These are phyloP conservation scores for Inga laurina DNA, from an alignment of 306 rosid species.

Conservation along the genomic window DNA sequence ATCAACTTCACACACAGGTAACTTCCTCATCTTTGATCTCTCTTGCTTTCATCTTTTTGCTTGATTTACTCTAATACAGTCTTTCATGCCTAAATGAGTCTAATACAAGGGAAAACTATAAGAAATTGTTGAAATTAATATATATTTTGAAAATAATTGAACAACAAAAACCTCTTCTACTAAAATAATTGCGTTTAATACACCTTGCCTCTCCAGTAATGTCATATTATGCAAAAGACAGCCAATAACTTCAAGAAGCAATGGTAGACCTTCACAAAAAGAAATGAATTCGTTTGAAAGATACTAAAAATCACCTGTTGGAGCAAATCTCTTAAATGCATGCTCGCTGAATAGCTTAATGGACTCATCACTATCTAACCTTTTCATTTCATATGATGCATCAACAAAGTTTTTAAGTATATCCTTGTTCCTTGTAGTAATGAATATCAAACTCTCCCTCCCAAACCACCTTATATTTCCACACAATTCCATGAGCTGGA, in stretches of 20 bases:
- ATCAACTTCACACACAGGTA: no score
- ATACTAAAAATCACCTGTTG: neutral
- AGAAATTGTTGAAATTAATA: no score
- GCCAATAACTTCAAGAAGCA: neutral
- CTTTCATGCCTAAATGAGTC: no score
- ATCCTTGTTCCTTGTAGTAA: neutral
- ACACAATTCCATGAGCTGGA: neutral
- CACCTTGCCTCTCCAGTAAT: neutral
- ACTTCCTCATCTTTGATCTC: no score
- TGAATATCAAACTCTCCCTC: neutral
- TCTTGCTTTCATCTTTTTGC: no score
- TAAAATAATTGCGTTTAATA: neutral
- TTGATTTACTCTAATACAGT: no score
- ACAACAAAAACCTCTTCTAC: no score
- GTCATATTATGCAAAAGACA: neutral
- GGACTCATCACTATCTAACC: neutral
- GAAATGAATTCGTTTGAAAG: neutral
- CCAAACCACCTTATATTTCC: neutral
- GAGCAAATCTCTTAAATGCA: neutral
- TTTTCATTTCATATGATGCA: neutral
- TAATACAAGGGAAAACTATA: no score
- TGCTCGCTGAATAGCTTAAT: neutral
- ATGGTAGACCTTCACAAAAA: neutral
- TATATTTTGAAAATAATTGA: no score
- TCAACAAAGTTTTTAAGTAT: neutral